A percentile compares a stretch with the other conserved stretches of the same genome.
Evolutionary conservation across 2,329 filamentous ascomycete genomes (phyloP).

Genomic region (Davidsoniella virescens): DNA sequence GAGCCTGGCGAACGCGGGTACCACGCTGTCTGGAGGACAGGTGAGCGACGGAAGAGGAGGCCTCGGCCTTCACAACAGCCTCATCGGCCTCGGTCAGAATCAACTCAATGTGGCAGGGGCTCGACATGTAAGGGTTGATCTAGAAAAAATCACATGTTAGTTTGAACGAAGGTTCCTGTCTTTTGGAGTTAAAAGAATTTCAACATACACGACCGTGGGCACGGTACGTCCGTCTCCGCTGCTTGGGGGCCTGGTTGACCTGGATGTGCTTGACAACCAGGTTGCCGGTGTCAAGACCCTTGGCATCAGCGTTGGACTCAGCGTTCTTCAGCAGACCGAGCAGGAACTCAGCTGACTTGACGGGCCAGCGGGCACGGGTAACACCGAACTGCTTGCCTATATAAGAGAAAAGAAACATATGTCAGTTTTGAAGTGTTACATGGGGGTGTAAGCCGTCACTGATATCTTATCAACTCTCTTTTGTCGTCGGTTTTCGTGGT

Average conservation of each 20-base stretch:
- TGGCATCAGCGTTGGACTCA: slow-evolving; percentile 90
- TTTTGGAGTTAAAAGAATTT: background rate
- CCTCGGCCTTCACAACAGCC: slow-evolving; percentile 85
- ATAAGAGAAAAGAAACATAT: background rate
- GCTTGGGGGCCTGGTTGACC: slow-evolving; percentile 99
- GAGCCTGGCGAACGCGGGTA: slow-evolving; percentile 44
- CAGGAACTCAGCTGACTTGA: slow-evolving; percentile 97
- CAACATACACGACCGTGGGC: slow-evolving; percentile 95
- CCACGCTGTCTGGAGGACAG: slow-evolving; percentile 90
- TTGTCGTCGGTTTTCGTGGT: background rate
- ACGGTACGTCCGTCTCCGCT: slow-evolving; percentile 98
- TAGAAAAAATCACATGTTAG: slow-evolving; percentile 22
- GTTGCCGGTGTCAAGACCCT: slow-evolving; percentile 94
- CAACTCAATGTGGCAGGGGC: slow-evolving; percentile 99
- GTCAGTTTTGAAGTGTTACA: slow-evolving; percentile 1
- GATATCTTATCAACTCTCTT: background rate
- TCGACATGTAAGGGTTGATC: slow-evolving; percentile 99
- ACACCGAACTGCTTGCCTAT: slow-evolving; percentile 98
- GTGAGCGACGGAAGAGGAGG: slow-evolving; percentile 53
- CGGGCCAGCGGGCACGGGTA: slow-evolving; percentile 93
- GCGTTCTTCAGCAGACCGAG: slow-evolving; percentile 95
- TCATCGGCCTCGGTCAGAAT: slow-evolving; percentile 98
- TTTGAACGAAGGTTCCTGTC: background rate
- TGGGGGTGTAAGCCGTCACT: too few species aligned
- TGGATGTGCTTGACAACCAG: slow-evolving; percentile 99